Conservation (phyloP, 177 flowering plant genomes). For the Tripterygium wilfordii region DNA sequence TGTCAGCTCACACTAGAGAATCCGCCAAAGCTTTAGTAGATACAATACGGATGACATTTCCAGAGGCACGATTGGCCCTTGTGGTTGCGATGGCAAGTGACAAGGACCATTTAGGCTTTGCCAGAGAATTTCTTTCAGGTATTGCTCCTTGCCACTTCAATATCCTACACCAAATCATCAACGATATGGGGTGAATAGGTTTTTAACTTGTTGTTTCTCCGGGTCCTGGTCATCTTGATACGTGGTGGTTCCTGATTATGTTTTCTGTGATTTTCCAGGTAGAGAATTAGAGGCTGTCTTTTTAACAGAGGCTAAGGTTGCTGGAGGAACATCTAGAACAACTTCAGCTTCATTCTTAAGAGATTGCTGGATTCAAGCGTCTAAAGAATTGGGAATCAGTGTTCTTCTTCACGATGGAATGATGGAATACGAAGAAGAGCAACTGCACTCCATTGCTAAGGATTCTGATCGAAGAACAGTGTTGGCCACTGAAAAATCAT, state of each 20-base stretch:
- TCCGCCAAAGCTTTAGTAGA: slow-evolving; percentile 70
- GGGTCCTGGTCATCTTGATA: neutral
- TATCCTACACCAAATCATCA: neutral
- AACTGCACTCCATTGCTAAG: slow-evolving; percentile 3
- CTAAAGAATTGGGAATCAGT: slow-evolving; percentile 35
- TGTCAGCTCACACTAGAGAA: slow-evolving; percentile 88
- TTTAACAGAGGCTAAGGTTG: slow-evolving; percentile 66
- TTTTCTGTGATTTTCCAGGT: slow-evolving; percentile 21
- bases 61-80: slow-evolving; percentile 43
- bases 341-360: slow-evolving; percentile 49
- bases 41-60: slow-evolving; percentile 38
- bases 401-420: slow-evolving; percentile 21
- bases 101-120: slow-evolving; percentile 85
- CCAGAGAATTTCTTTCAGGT: slow-evolving; percentile 61
- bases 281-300: slow-evolving; percentile 43
- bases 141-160: neutral
- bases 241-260: neutral
- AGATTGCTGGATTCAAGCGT: slow-evolving; percentile 57
- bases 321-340: slow-evolving; percentile 55
- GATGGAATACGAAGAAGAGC: slow-evolving; percentile 12
- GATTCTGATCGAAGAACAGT: slow-evolving; percentile 15
- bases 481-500: slow-evolving; percentile 33
- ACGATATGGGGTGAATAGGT: too few relatives aligned
- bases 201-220: too few relatives aligned
- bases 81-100: slow-evolving; percentile 98